Evolutionary conservation across 176 grass and related monocot species (phyloP), one percentile per base, ranked within the genome.

Genomic region (Areca catechu): DNA sequence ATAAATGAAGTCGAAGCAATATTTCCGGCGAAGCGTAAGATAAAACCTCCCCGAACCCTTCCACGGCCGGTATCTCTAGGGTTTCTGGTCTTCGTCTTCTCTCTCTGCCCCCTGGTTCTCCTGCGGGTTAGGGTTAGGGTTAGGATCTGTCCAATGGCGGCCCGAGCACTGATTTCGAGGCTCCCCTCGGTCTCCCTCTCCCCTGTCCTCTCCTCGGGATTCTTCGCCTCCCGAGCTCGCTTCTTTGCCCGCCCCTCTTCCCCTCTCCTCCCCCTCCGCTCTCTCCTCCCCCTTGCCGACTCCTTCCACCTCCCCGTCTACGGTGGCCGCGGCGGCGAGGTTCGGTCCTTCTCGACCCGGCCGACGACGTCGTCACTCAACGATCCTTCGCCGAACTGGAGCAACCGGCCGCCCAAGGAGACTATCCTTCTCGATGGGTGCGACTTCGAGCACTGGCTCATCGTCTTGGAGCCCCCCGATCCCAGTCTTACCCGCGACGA

Each of bases 361-460:
- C 73, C 82, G 19, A 76, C 82, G 0, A 86, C 73, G 22, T 89
- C 90, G 0, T 95, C 90, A 19, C 50, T 86, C 49, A 66, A 68
- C 19, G 90, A 95, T 61, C 77, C 82, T 27, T 85, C 71, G 22
- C 85, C 90, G 3, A 89, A 81, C 77, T 95, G 77, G 82, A 89
- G 67, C 79, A 95, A 83, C 57, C 76, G 80, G 4, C 90, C 90
- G 1, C 82, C 90, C 24, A 90, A 90, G 49, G 83, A 95, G 77
- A 87, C 86, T 2, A 90, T 95, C 52, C 74, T 90, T 37, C 73
- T 90, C 18, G 91, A 95, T 7, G 91, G 86, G 0, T 95, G 86
- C 51, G 86, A 95, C 71, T 95, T 95, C 56, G 83, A 95, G 77
- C 91, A 95, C 56, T 95, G 86, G 86, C 82, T 95, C 9, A 67